Base-by-base conservation (phyloP, 176 grass and related monocot genomes). In the Pharus latifolius region DNA sequence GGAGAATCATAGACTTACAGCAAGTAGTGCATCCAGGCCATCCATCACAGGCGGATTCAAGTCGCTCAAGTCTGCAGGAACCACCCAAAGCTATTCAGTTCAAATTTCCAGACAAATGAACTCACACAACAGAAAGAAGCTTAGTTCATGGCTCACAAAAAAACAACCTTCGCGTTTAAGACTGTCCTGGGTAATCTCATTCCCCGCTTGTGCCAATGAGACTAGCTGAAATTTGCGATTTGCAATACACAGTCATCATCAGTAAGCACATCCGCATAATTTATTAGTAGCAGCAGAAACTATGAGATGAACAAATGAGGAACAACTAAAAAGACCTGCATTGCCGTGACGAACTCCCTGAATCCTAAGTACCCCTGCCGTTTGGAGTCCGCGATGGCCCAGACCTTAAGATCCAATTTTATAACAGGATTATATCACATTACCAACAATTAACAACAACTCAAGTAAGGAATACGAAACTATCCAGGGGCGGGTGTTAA, bases 321-420 rank as follows among this genome's bases (percentile, higher is more conserved):
- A 25, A 18, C 8, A 29, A 42, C n/a, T n/a, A n/a, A n/a, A n/a
- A n/a, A n/a, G n/a, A 85, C 94, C 89, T 93, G 87, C 94, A 98
- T 93, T 35, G 94, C 71, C 35, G 74, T n/a, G 56, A 92, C 71
- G 63, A 98, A 98, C 82, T 98, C 94, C 16, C 32, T 69, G 33
- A 98, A 78, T 10, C 94, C 89, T 45, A 98, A 81, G 75, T 52
- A 98, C 66, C 94, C 94, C 78, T 97, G 94, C 32, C 92, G 80
- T 72, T 85, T 97, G 70, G 86, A 72, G 75, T 92, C 94, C 2
- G 78, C 75, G 60, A 97, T 84, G 7, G 89, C 94, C 94, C 94
- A 97, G 1, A 92, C 89, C 94, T 97, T 85, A 30, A 32, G 25
- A 67, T 20, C 12, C 53, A 53, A 76, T 38, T 63, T 15, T 29